Conservation (phyloP, 2,329 filamentous ascomycete genomes). For the Ophiostoma fasciatum region DNA sequence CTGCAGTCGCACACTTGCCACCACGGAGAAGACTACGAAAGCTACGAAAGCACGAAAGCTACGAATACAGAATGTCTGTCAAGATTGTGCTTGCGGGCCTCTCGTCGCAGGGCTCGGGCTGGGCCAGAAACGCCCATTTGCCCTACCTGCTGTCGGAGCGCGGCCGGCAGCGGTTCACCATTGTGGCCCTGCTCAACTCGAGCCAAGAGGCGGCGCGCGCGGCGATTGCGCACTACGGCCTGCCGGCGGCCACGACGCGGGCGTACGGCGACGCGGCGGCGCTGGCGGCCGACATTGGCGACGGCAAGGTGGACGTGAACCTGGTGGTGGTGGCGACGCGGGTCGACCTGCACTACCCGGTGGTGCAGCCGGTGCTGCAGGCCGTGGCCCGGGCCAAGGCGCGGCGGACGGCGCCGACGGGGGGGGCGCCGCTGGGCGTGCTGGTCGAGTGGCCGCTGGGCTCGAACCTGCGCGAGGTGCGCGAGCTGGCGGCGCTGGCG, state of each 20-base stretch:
- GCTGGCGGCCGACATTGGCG: slow-evolving; percentile 31
- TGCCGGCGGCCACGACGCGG: slow-evolving; percentile 17
- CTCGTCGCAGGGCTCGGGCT: too few relatives aligned
- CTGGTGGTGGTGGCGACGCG: slow-evolving; percentile 39
- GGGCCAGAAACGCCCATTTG: slow-evolving; percentile 30
- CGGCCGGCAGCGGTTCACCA: slow-evolving; percentile 27
- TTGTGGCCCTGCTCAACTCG: slow-evolving; percentile 39
- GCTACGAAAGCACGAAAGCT: too few relatives aligned
- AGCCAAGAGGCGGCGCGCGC: slow-evolving; percentile 26
- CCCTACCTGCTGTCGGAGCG: slow-evolving; percentile 39
- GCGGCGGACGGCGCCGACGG: slow-evolving; percentile 17
- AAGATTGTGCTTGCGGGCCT: too few relatives aligned
- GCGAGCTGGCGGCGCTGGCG: slow-evolving; percentile 22
- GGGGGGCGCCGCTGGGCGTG: slow-evolving; percentile 11
- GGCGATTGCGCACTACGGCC: slow-evolving; percentile 27
- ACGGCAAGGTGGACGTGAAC: slow-evolving; percentile 31
- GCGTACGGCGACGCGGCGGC: slow-evolving; percentile 35
- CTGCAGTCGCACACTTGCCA: too few relatives aligned
- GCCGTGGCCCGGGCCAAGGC: slow-evolving; percentile 30
- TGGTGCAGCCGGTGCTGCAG: slow-evolving; percentile 29
- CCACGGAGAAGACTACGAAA: too few relatives aligned
- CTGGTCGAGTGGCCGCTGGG: slow-evolving; percentile 47
- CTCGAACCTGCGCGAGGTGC: slow-evolving; percentile 23
- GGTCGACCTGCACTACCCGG: slow-evolving; percentile 35
- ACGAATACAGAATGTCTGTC: too few relatives aligned